Conservation (phyloP, 2,329 filamentous ascomycete genomes). For the Helicocarpus griseus region DNA sequence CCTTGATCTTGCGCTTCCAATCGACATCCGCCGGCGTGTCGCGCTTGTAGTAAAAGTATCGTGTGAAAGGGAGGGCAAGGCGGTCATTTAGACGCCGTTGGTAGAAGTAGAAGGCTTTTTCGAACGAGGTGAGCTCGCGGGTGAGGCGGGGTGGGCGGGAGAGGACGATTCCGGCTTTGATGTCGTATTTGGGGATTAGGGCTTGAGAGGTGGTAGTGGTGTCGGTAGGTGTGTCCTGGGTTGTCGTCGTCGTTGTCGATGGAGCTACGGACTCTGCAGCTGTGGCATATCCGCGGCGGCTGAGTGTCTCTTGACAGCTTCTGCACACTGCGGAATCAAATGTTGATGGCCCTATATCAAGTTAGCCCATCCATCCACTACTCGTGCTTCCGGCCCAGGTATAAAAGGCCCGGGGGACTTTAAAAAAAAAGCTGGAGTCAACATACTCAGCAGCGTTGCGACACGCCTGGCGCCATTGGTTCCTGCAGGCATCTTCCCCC, state of each 20-base stretch:
- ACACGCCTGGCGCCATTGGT: slow-evolving; percentile 33
- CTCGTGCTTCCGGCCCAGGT: not conserved
- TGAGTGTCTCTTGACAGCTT: slow-evolving; percentile 34
- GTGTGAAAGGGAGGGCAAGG: slow-evolving; percentile 73
- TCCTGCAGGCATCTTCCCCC: slow-evolving; percentile 29
- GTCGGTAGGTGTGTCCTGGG: slow-evolving; percentile 11
- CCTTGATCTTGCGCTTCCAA: slow-evolving; percentile 77
- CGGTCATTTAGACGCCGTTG: slow-evolving; percentile 95
- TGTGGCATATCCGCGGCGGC: slow-evolving; percentile 32
- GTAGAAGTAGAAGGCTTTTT: slow-evolving; percentile 91
- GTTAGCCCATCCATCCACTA: not conserved
- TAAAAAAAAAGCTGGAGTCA: not conserved
- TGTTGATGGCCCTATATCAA: slow-evolving; percentile 16
- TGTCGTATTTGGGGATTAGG: slow-evolving; percentile 30
- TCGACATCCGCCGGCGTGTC: slow-evolving; percentile 76
- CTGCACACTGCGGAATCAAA: slow-evolving; percentile 32
- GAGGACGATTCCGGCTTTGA: slow-evolving; percentile 65
- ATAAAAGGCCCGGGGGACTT: not conserved
- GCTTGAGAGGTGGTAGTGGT: slow-evolving; percentile 19
- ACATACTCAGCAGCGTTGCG: slow-evolving; percentile 30
- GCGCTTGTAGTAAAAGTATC: slow-evolving; percentile 90
- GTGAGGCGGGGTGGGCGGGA: slow-evolving; percentile 84
- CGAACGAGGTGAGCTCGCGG: slow-evolving; percentile 72
- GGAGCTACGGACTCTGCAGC: slow-evolving; percentile 28
- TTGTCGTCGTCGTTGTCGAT: slow-evolving; percentile 17